phyloP scores from a whole-genome alignment of 208 protist genomes.

The Trypanosoma caninum region DNA sequence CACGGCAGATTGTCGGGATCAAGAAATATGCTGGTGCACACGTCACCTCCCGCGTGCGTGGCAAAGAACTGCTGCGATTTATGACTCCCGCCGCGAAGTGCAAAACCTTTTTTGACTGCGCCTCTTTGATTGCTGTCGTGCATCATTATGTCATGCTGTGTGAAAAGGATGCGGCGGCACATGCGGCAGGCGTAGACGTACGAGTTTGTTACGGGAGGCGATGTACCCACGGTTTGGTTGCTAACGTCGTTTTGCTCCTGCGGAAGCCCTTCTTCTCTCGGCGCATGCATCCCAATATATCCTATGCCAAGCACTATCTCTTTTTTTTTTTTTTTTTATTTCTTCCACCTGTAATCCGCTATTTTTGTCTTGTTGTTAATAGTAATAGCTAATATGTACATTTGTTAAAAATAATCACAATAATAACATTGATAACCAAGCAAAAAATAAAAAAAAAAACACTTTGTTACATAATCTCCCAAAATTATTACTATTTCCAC shows the following conservation, averaged over 20 bases:
- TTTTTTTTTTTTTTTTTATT: too few relatives aligned
- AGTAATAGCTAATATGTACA: too few relatives aligned
- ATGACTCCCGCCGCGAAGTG: slow-evolving; percentile 18
- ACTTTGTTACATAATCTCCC: too few relatives aligned
- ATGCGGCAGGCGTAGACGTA: slow-evolving; percentile 57
- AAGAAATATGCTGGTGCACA: slow-evolving; percentile 84
- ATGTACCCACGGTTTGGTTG: neutral
- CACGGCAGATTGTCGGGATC: slow-evolving; percentile 69
- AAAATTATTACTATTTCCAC: too few relatives aligned
- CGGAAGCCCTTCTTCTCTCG: neutral
- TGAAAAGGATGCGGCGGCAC: slow-evolving; percentile 57
- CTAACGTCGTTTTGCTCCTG: neutral
- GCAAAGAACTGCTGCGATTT: slow-evolving; percentile 1
- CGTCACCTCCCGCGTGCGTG: neutral
- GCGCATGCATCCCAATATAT: neutral
- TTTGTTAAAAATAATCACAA: too few relatives aligned
- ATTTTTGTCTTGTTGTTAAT: too few relatives aligned
- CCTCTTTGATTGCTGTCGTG: slow-evolving; percentile 37
- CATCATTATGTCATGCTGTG: slow-evolving; percentile 34
- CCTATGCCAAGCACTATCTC: too few relatives aligned
- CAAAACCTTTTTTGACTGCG: slow-evolving; percentile 47
- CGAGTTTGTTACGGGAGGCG: slow-evolving; percentile 1
- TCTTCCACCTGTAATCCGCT: too few relatives aligned
- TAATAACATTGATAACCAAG: too few relatives aligned
- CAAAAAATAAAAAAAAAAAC: too few relatives aligned